These are phyloP conservation scores for Naematelia encephala DNA, from an alignment of 768 basidiomycete species.

Conservation along the genomic window DNA sequence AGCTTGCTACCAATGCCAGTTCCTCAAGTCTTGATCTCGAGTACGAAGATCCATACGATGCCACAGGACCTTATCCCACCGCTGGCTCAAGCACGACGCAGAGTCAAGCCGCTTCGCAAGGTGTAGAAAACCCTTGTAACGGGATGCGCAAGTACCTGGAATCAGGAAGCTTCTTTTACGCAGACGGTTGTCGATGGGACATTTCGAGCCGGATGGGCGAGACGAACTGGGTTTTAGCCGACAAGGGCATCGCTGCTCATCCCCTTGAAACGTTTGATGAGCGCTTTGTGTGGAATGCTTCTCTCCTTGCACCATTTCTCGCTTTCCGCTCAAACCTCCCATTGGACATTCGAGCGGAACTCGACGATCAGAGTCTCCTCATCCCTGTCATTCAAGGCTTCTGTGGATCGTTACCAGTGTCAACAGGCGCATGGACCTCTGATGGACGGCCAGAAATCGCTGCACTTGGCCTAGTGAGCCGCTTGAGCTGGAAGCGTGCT, in stretches of 20 bases:
- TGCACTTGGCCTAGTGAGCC: slow-evolving; percentile 73
- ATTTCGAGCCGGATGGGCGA: slow-evolving; percentile 75
- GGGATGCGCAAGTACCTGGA: slow-evolving; percentile 87
- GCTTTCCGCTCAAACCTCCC: slow-evolving; percentile 82
- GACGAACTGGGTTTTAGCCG: slow-evolving; percentile 60
- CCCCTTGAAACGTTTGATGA: slow-evolving; percentile 44
- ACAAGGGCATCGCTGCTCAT: slow-evolving; percentile 30
- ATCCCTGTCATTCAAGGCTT: slow-evolving; percentile 92
- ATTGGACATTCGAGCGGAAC: slow-evolving; percentile 62
- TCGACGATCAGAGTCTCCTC: slow-evolving; percentile 63
- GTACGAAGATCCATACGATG: slow-evolving; percentile 25
- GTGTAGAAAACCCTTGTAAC: slow-evolving; percentile 79
- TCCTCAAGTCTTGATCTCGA: slow-evolving; percentile 11
- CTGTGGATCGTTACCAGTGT: slow-evolving; percentile 75
- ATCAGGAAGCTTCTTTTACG: slow-evolving; percentile 90
- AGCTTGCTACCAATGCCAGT: slow-evolving; percentile 10
- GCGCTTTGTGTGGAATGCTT: slow-evolving; percentile 85
- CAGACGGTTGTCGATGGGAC: slow-evolving; percentile 79
- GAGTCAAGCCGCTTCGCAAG: slow-evolving; percentile 42
- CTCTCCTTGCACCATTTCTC: slow-evolving; percentile 77
- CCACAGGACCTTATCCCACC: slow-evolving; percentile 5
- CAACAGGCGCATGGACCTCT: slow-evolving; percentile 55
- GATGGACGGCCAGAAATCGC: slow-evolving; percentile 68
- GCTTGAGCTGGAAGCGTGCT: slow-evolving; percentile 90
- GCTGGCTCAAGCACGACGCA: slow-evolving; percentile 51